Conservation (phyloP, 306 rosid genomes). For the Gynostemma pentaphyllum region DNA sequence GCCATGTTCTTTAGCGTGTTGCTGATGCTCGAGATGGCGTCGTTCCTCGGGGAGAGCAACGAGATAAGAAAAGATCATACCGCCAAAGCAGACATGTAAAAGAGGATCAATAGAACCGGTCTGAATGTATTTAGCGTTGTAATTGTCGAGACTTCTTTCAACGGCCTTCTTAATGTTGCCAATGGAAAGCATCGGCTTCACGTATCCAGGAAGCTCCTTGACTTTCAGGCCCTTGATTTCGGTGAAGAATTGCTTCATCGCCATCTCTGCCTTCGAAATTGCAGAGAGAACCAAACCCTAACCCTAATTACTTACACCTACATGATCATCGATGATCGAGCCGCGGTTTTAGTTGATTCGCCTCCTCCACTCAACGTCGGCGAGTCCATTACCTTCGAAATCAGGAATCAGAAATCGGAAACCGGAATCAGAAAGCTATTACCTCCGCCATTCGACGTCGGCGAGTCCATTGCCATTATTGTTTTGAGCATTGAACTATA, state of each 20-base stretch:
- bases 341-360: too few species aligned
- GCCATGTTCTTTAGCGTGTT: conserved; percentile 53
- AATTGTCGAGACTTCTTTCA: conserved; percentile 47
- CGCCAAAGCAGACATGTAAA: conserved; percentile 61
- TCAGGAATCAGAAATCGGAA: too few species aligned
- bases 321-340: too few species aligned
- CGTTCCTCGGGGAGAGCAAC: conserved; percentile 71
- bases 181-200: conserved; percentile 57
- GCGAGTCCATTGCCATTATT: too few species aligned
- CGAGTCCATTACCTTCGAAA: too few species aligned
- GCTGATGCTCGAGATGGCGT: conserved; percentile 62
- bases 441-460: too few species aligned
- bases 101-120: conserved; percentile 45
- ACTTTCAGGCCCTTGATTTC: conserved; percentile 61
- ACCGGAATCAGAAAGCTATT: too few species aligned
- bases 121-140: conserved; percentile 62
- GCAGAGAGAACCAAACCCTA: conserved; percentile 16
- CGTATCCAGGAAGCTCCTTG: conserved; percentile 40
- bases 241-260: conserved; percentile 49
- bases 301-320: too few species aligned
- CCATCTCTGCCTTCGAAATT: conserved; percentile 29
- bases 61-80: conserved; percentile 66
- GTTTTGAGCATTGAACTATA: too few species aligned
- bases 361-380: too few species aligned
- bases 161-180: conserved; percentile 31